These are phyloP conservation scores for Diaporthe australafricana DNA, from an alignment of 2,329 filamentous ascomycete genomes.

Conservation along the genomic window DNA sequence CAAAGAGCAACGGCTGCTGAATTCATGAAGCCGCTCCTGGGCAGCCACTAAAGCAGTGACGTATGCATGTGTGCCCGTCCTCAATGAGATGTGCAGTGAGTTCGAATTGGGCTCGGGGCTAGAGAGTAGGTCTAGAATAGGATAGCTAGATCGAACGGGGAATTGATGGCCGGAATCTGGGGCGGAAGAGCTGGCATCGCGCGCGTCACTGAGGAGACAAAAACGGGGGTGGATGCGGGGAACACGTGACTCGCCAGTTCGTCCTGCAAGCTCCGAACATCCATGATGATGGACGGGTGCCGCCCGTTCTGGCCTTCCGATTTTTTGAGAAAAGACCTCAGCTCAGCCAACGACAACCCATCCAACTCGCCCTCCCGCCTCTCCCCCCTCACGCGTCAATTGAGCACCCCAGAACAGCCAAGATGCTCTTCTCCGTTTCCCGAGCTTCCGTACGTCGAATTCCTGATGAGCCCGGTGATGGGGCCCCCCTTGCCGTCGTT, in stretches of 20 bases:
- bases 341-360: conserved; percentile 43
- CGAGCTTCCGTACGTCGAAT: conserved; percentile 64
- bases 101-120: background rate
- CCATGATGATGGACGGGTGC: conserved; percentile 17
- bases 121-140: background rate
- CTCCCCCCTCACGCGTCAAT: conserved; percentile 52
- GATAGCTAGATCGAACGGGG: background rate
- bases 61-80: background rate
- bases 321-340: conserved; percentile 54
- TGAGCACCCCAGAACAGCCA: conserved; percentile 61
- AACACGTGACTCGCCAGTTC: conserved; percentile 41
- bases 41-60: background rate
- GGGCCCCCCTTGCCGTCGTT: background rate
- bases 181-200: background rate
- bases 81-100: background rate
- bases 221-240: conserved; percentile 27
- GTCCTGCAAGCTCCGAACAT: conserved; percentile 26
- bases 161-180: background rate
- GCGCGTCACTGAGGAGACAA: conserved; percentile 14
- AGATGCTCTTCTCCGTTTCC: conserved; percentile 68
- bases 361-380: background rate
- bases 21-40: background rate
- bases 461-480: conserved; percentile 27
- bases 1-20: background rate
- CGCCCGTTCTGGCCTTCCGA: conserved; percentile 33